phyloP scores from a whole-genome alignment of 768 basidiomycete genomes.

The Kwoniella shandongensis region DNA sequence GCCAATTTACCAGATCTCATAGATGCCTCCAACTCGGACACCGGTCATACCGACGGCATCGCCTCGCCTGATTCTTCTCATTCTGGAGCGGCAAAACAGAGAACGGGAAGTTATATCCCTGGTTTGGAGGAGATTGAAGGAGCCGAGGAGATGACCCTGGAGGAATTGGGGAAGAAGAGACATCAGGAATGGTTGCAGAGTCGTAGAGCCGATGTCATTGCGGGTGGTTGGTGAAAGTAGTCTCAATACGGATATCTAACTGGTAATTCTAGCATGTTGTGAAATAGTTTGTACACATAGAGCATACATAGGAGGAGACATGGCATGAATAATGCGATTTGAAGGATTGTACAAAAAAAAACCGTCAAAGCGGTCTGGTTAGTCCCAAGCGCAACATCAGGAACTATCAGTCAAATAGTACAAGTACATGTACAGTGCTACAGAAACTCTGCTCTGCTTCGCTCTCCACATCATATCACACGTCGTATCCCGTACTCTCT shows the following conservation, averaged over 20 bases:
- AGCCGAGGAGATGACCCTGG: conserved; percentile 25
- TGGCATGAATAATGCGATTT: too few species aligned
- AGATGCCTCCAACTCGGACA: conserved; percentile 1
- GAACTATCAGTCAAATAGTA: too few species aligned
- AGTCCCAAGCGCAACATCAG: too few species aligned
- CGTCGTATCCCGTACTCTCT: conserved; percentile 57
- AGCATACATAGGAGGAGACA: too few species aligned
- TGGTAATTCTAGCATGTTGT: too few species aligned
- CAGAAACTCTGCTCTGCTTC: too few species aligned
- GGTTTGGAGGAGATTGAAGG: conserved; percentile 12
- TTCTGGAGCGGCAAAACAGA: background rate
- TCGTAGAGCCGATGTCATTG: background rate
- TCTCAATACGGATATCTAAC: too few species aligned
- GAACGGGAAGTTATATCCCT: conserved; percentile 5
- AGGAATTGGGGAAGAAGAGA: conserved; percentile 38
- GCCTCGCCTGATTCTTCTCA: conserved; percentile 10
- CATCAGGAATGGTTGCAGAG: conserved; percentile 32
- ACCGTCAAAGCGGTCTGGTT: too few species aligned
- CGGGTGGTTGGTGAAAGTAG: conserved; percentile 8
- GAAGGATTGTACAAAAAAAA: too few species aligned
- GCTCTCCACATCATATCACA: too few species aligned
- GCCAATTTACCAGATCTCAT: conserved; percentile 9
- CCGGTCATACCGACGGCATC: conserved; percentile 1
- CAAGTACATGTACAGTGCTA: too few species aligned
- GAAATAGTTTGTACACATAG: too few species aligned